Conservation (phyloP, 2,329 filamentous ascomycete genomes). For the Fusarium graminum region DNA sequence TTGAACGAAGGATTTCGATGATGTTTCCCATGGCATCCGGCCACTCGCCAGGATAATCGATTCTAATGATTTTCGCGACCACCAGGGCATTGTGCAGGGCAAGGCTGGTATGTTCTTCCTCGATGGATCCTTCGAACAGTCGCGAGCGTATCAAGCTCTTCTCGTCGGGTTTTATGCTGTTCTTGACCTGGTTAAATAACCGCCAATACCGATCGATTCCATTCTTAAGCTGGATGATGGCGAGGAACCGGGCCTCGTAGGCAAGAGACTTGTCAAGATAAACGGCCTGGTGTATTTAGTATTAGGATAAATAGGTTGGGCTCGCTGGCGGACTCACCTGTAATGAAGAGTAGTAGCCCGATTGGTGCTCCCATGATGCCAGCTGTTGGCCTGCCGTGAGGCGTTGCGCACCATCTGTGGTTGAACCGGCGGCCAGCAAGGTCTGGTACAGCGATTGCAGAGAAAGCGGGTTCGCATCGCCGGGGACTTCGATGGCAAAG, state of each 20-base stretch:
- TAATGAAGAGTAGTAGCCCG: conserved; percentile 75
- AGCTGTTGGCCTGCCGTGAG: conserved; percentile 79
- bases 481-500: conserved; percentile 81
- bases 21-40: conserved; percentile 71
- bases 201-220: conserved; percentile 97
- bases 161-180: conserved; percentile 79
- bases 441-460: conserved; percentile 73
- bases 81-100: conserved; percentile 91
- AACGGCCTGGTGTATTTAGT: conserved; percentile 68
- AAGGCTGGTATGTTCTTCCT: conserved; percentile 80
- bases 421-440: conserved; percentile 73
- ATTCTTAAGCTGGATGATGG: conserved; percentile 95
- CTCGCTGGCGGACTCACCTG: conserved; percentile 64
- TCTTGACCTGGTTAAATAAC: conserved; percentile 65
- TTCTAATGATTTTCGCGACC: conserved; percentile 86
- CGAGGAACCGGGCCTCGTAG: conserved; percentile 84
- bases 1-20: conserved; percentile 71
- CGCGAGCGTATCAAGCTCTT: conserved; percentile 81
- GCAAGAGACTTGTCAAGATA: conserved; percentile 85
- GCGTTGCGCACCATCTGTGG: conserved; percentile 69
- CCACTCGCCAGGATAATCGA: conserved; percentile 93
- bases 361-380: conserved; percentile 75
- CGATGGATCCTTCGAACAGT: conserved; percentile 80
- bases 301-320: neutral
- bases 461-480: conserved; percentile 80